These are phyloP conservation scores for Globisporangium cederbergense DNA, from an alignment of 352 stramenopile species.

Conservation along the genomic window DNA sequence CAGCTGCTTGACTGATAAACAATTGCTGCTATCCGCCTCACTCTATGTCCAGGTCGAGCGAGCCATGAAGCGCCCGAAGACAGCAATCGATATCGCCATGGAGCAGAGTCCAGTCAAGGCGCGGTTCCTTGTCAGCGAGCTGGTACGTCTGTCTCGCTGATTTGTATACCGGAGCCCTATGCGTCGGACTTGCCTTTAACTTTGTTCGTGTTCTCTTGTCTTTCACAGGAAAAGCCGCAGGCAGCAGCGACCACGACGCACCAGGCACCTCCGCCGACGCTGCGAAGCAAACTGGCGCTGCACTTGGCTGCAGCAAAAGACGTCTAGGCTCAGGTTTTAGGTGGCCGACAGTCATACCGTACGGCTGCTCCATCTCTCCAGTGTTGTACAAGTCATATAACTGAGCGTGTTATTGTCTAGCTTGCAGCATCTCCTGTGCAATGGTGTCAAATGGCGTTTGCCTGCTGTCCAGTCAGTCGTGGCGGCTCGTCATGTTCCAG, in stretches of 20 bases:
- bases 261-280: constrained; percentile 18
- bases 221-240: neutral
- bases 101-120: constrained; percentile 64
- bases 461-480: too few species aligned
- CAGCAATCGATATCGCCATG: constrained; percentile 65
- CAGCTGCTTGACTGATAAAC: neutral
- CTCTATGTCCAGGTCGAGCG: constrained; percentile 44
- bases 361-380: neutral
- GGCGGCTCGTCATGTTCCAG: too few species aligned
- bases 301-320: constrained; percentile 35
- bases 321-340: constrained; percentile 19
- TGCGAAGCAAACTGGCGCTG: constrained; percentile 45
- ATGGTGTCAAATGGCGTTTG: too few species aligned
- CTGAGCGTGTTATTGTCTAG: neutral
- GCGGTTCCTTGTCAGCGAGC: constrained; percentile 34
- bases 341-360: neutral
- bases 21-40: neutral
- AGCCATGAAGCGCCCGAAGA: constrained; percentile 78
- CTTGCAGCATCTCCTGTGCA: neutral
- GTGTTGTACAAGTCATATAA: constrained; percentile 1
- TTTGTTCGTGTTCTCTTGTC: neutral
- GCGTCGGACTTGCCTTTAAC: neutral
- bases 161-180: neutral
- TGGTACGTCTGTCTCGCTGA: constrained; percentile 22
- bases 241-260: constrained; percentile 22